Base-by-base conservation (phyloP, 495 filamentous ascomycete species). In the Neurospora sublineolata region DNA sequence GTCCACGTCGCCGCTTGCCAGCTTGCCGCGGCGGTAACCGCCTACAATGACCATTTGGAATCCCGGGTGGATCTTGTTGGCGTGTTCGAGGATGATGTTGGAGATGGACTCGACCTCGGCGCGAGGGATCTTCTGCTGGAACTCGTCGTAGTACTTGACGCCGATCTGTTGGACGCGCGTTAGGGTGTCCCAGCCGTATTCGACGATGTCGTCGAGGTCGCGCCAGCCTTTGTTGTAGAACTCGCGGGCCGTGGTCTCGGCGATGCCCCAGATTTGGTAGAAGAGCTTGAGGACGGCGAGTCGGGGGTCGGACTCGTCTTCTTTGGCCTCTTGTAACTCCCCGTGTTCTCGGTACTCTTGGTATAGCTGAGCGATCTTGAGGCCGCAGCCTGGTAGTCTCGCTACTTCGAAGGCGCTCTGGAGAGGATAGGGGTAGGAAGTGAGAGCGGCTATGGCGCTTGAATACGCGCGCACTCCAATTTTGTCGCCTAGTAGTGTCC, bases 71-170 rank as follows among this genome's bases (percentile, higher is more conserved):
- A 86, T 75, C 77, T 78, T 71, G 30, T 83, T 84, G 3, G 93
- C 94, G 75, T 94, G 89, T 3, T 79, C 73, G 3, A 86, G 83
- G 42, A 98, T 84, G 10, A 84, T 83, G 4, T 75, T 72, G 0
- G 85, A 87, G 71, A 97, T 97, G 1, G 76, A 71, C 75, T 93
- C 90, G 3, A 93, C 89, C 76, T 99, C 94, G 0, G 70, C 64
- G 2, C 94, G 86, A 1, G 93, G 86, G 20, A 99, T 91, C 39
- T 86, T 86, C 27, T 83, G 78, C 40, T 87, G 84, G 60, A 99
- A 91, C 70, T 98, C 95, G 64, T 96, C 92, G 78, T 94, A 97
- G 78, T 89, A 97, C 77, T 98, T 98, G n/a, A 98, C 79, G 1
- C 95, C 95, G 67, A 99, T 97, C 77, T 98, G 94, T 79, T 97